A percentile compares a stretch with the other conserved stretches of the same genome.
Evolutionary conservation across 305 asterid genomes (phyloP).

Genomic region (Andrographis paniculata): DNA sequence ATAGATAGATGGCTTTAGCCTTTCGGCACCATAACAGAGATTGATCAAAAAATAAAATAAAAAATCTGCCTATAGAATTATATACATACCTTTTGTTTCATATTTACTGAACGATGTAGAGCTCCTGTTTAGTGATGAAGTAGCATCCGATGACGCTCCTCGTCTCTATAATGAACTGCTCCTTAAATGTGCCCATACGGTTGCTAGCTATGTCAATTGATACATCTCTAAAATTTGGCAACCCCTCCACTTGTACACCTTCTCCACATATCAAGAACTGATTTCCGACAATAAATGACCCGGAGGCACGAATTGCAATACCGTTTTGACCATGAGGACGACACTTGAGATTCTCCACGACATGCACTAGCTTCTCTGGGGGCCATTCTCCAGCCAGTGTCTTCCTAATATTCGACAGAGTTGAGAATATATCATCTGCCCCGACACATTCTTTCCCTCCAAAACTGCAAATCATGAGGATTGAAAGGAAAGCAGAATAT

Average conservation of each 20-base stretch:
- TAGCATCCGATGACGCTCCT: constrained; percentile 53
- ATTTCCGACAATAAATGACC: constrained; percentile 83
- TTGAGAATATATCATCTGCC: constrained; percentile 39
- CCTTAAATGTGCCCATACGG: constrained; percentile 83
- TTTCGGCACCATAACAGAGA: too few species aligned
- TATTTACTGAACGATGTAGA: constrained; percentile 50
- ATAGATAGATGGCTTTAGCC: too few species aligned
- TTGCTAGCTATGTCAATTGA: constrained; percentile 65
- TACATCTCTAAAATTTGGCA: constrained; percentile 70
- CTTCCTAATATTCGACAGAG: constrained; percentile 55
- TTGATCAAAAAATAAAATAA: too few species aligned
- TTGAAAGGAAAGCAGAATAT: constrained; percentile 19
- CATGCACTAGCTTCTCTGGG: constrained; percentile 87
- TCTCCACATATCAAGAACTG: constrained; percentile 96
- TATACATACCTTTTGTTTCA: background rate
- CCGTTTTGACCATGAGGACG: constrained; percentile 63
- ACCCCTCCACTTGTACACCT: constrained; percentile 83
- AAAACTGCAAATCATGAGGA: constrained; percentile 41
- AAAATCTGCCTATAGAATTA: too few species aligned
- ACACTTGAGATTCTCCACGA: constrained; percentile 92
- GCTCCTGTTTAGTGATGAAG: constrained; percentile 77
- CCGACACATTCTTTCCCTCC: constrained; percentile 65
- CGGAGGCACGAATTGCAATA: constrained; percentile 74
- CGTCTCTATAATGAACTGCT: constrained; percentile 61
- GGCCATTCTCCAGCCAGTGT: constrained; percentile 93